Base-by-base conservation (phyloP, 768 basidiomycete genomes). In the Tricholomella constricta region DNA sequence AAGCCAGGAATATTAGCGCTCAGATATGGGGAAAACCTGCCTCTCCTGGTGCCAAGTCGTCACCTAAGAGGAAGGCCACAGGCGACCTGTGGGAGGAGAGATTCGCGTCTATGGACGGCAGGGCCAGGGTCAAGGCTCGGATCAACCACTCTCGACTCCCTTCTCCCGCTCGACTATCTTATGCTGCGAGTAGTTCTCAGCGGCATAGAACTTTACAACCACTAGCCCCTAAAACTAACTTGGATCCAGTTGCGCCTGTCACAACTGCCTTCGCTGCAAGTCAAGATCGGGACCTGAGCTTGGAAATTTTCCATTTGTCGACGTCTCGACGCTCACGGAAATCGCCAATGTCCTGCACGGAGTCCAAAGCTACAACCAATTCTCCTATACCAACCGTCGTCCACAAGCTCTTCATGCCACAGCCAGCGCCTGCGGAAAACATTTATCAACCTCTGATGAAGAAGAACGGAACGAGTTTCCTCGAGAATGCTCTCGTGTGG, bases 1-100 rank as follows among this genome's bases (percentile, higher is more conserved):
- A 80, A 40, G 64, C 79, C 15, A 75, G 80, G 22, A 82, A 85
- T 43, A 70, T 65, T 60, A 64, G 59, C 20, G 70, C 69, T 36
- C 48, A 48, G 17, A 45, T 75, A 26, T 79, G 72, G 67, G 70
- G 72, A 2, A 72, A 74, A 34, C 65, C 71, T 4, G 56, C 62
- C 1, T 76, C 73, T 5, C 75, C 78, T 7, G 67, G 72, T 35
- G 68, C 70, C 17, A 72, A 69, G 31, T 72, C 69, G 31, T 55
- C 68, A 2, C 27, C 60, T 29, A 79, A 79, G 63, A 72, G 72
- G 45, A 75, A 74, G 63, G 65, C 63, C 15, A 62, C 67, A 43
- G 65, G 67, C 25, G 72, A 73, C 14, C 55, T 65, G 20, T 83
- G 78, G 80, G 68, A 77, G 55, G 68, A 69, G 31, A 77, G 70